Percentiles rank a stretch among this genome's conserved stretches.
These are phyloP conservation scores for Hortaea werneckii DNA, from an alignment of 2,329 filamentous ascomycete genomes.

Conservation along the genomic window DNA sequence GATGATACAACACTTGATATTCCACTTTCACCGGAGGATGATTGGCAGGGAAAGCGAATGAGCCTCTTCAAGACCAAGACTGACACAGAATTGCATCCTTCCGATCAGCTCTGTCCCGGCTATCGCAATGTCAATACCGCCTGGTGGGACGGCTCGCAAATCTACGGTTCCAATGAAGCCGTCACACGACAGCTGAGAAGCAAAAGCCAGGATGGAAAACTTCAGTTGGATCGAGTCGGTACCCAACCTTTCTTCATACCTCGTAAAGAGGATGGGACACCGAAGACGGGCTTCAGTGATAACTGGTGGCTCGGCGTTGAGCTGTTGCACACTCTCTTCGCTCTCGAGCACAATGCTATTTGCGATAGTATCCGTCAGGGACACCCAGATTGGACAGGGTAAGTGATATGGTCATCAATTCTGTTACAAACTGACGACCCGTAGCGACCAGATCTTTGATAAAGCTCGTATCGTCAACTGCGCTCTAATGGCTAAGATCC, in stretches of 20 bases:
- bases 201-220: slow-evolving; percentile 29
- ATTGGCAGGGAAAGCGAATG: slow-evolving; percentile 25
- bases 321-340: slow-evolving; percentile 38
- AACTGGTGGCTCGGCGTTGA: slow-evolving; percentile 42
- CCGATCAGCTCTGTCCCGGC: slow-evolving; percentile 29
- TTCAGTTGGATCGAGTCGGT: slow-evolving; percentile 25
- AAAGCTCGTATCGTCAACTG: too few relatives aligned
- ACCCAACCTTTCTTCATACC: slow-evolving; percentile 30
- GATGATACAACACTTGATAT: not conserved
- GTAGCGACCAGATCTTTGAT: too few relatives aligned
- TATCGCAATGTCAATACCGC: slow-evolving; percentile 35
- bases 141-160: slow-evolving; percentile 41
- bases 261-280: slow-evolving; percentile 28
- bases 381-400: too few relatives aligned
- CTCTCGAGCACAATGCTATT: slow-evolving; percentile 38
- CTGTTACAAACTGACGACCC: too few relatives aligned
- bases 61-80: slow-evolving; percentile 27
- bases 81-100: slow-evolving; percentile 26
- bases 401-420: too few relatives aligned
- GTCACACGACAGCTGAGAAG: slow-evolving; percentile 29
- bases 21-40: slow-evolving; percentile 5
- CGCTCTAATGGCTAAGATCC: too few relatives aligned
- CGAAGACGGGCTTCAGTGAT: slow-evolving; percentile 32
- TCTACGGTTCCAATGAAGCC: slow-evolving; percentile 35
- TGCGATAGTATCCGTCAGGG: slow-evolving; percentile 22